These are phyloP conservation scores for Lachnellula arida DNA, from an alignment of 2,329 filamentous ascomycete species.

Conservation along the genomic window DNA sequence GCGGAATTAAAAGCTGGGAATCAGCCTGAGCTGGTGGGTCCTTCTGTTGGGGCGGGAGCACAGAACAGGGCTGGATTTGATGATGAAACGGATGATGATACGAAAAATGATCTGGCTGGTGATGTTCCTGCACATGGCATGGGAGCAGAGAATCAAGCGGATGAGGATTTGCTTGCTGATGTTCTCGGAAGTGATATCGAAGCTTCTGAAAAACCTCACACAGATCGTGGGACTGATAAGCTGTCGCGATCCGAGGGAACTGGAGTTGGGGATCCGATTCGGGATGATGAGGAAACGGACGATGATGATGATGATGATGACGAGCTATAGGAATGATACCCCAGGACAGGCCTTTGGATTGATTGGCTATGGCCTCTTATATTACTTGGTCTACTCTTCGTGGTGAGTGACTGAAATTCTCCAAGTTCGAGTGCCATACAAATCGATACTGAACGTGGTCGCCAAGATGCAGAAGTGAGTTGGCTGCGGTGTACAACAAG, in stretches of 20 bases:
- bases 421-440: too few relatives aligned
- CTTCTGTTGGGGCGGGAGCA: background rate
- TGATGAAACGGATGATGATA: background rate
- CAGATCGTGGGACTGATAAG: too few relatives aligned
- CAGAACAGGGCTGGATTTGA: conserved; percentile 18
- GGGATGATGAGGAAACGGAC: background rate
- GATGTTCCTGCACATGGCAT: background rate
- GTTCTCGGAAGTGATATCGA: background rate
- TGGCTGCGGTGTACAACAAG: background rate
- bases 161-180: background rate
- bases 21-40: conserved; percentile 1
- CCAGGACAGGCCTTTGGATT: conserved; percentile 9
- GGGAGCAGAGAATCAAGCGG: background rate
- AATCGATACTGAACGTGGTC: background rate
- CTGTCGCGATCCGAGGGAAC: too few relatives aligned
- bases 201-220: background rate
- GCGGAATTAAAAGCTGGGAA: conserved; percentile 11
- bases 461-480: background rate
- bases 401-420: background rate
- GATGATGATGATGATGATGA: conserved; percentile 5
- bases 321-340: conserved; percentile 17
- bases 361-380: background rate
- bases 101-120: background rate
- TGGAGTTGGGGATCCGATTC: too few relatives aligned
- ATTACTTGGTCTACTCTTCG: background rate